phyloP scores from a whole-genome alignment of 371 early-diverging fungal genomes.

The Syncephalastrum racemosum region DNA sequence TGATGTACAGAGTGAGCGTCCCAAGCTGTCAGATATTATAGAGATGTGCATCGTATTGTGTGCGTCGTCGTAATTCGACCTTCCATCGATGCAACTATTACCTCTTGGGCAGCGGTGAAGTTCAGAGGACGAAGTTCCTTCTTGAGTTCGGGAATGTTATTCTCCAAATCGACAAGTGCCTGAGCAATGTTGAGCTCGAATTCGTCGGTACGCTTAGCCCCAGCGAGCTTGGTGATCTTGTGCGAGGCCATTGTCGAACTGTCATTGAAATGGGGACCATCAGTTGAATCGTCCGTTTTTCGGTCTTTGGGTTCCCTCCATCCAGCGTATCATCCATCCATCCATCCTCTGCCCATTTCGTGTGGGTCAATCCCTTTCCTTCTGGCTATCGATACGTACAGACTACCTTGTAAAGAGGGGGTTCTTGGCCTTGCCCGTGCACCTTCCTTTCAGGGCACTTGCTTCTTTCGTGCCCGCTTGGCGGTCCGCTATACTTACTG shows the following conservation, averaged over 20 bases:
- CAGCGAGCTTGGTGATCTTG: slow-evolving; percentile 80
- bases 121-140: slow-evolving; percentile 90
- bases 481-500: too few species aligned
- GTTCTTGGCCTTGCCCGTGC: too few species aligned
- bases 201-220: slow-evolving; percentile 72
- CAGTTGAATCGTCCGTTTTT: not conserved
- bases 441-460: too few species aligned
- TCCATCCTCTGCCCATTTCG: slow-evolving; percentile 6
- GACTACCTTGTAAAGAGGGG: slow-evolving; percentile 1
- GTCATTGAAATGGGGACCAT: not conserved
- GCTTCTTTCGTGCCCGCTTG: too few species aligned
- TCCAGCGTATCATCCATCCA: slow-evolving; percentile 20
- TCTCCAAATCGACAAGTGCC: slow-evolving; percentile 91
- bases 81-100: slow-evolving; percentile 26
- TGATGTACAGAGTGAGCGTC: slow-evolving; percentile 1
- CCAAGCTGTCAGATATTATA: not conserved
- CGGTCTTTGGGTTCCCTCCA: slow-evolving; percentile 8
- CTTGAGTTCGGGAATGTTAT: slow-evolving; percentile 89
- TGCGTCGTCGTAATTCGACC: not conserved
- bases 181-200: slow-evolving; percentile 93
- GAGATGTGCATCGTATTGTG: not conserved
- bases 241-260: slow-evolving; percentile 42
- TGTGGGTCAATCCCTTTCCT: not conserved
- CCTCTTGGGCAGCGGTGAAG: slow-evolving; percentile 92
- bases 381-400: not conserved